Evolutionary conservation across 306 rosid species (phyloP), one percentile per base, ranked within the genome.

Genomic region (Glycine soja): DNA sequence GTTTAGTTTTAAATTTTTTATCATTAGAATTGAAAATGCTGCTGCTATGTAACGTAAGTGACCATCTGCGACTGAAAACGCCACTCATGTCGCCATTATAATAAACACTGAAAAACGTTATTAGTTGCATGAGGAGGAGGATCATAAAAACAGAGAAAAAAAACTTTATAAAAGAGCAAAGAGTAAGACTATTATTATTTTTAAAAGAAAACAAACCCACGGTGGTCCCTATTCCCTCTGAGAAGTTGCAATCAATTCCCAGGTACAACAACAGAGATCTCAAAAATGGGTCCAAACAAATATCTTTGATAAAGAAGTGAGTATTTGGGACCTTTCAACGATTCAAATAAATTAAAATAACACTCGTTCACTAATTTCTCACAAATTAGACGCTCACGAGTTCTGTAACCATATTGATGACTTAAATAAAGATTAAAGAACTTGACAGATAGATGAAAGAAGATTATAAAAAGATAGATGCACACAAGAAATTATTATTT

Each of bases 171-270:
- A 24, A 61, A 58, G 30, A 63, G 66, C 9, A 58, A 14, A 15
- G 13, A 71, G 32, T 16, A 14, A 15, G 13, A 71, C 45, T 16
- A 48, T 63, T 72, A 36, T 63, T 57, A 51, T 62, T 70, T 79
- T 69, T 10, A 34, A 52, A 57, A 34, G 19, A 19, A 78, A 78
- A 36, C 58, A 74, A 24, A 76, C 30, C 66, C 30, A 79, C 3
- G 4, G 87, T 83, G 89, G 89, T 87, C 89, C 89, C 85, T 58
- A 66, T 72, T 77, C 46, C n/a, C 42, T 47, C 43, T 87, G 89
- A 58, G 83, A 81, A 67, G 85, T 87, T 56, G 61, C 87, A 24
- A 80, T 87, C 87, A 76, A 42, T 84, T 52, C 76, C 42, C 19
- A 79, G 87, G 83, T 77, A 87, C 89, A 72, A 80, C 18, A 77